Base-by-base conservation (phyloP, 2,329 filamentous ascomycete genomes). In the Exophiala dermatitidis region DNA sequence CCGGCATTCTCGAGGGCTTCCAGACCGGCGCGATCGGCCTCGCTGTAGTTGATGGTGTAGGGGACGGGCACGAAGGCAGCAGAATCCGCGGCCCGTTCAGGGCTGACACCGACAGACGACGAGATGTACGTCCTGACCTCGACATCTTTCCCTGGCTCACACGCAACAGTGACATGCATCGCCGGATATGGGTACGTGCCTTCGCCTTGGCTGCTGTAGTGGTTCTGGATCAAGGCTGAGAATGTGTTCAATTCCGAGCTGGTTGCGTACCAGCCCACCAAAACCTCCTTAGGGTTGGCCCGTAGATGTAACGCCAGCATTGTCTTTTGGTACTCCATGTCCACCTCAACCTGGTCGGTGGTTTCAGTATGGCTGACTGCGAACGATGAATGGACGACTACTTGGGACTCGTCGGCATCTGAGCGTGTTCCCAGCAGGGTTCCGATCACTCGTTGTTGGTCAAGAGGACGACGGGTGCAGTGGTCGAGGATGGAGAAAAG, bases 251-350 rank as follows among this genome's bases (percentile, higher is more conserved):
- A 82, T 74, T 97, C 91, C 71, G 88, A 85, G 68, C 87, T 90
- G 46, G 93, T 98, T 60, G 93, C 95, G 76, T 98, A 98, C 93
- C 93, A 98, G 67, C 93, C 93, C 58, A 98, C 86, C 54, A 98
- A 82, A 50, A 90, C 83, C 74, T 98, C 93, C 73, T 90, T 88
- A 47, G 93, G 93, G 72, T 90, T 87, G 53, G 90, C 91, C 75
- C 91, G 91, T 64, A 97, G 83, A 71, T 95, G 91, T 65, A 98
- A 78, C 56, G 88, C 86, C 54, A 97, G 84, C 93, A 98, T 98
- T 73, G 91, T 90, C 82, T 97, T 97, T 77, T 98, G 93, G 75
- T 97, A 98, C 74, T 98, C 93, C 80, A 98, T 95, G 71, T 98
- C 93, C 61, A 98, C 93, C 74, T 98, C 93, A 66, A 98, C 93